A percentile compares a stretch with the other conserved stretches of the same genome.
phyloP scores from a whole-genome alignment of 2,329 filamentous ascomycete genomes.

The Neophaeococcomyces mojaviensis region DNA sequence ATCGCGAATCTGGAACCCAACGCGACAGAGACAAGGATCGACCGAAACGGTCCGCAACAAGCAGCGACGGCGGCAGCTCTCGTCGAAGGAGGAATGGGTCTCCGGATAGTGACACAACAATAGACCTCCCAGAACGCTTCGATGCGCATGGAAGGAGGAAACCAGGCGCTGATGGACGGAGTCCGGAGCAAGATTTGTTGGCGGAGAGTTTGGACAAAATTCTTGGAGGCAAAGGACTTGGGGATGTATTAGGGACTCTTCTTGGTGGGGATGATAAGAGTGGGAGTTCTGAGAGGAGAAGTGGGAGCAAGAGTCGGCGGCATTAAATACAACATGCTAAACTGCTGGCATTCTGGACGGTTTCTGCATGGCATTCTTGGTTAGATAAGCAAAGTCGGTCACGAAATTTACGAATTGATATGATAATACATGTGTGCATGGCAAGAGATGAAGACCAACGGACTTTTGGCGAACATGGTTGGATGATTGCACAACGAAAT shows the following conservation, averaged over 20 bases:
- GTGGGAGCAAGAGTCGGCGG: background rate
- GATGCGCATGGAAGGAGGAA: slow-evolving; percentile 35
- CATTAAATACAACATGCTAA: no score
- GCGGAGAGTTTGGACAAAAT: slow-evolving; percentile 31
- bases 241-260: background rate
- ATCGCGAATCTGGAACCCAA: slow-evolving; percentile 6
- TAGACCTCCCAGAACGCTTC: slow-evolving; percentile 38
- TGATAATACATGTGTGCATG: no score
- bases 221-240: slow-evolving; percentile 26
- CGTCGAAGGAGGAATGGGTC: slow-evolving; percentile 15
- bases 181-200: slow-evolving; percentile 24
- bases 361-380: no score
- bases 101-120: slow-evolving; percentile 35
- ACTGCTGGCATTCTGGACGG: no score
- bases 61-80: slow-evolving; percentile 5
- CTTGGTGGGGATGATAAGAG: background rate
- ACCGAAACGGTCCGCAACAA: slow-evolving; percentile 7
- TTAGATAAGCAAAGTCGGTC: no score
- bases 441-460: no score
- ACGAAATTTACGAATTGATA: no score
- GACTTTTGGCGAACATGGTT: no score
- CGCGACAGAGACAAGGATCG: slow-evolving; percentile 3
- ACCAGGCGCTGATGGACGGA: slow-evolving; percentile 20
- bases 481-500: no score
- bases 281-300: background rate